Conservation (phyloP, 495 filamentous ascomycete species). For the Trichoderma erinaceum region DNA sequence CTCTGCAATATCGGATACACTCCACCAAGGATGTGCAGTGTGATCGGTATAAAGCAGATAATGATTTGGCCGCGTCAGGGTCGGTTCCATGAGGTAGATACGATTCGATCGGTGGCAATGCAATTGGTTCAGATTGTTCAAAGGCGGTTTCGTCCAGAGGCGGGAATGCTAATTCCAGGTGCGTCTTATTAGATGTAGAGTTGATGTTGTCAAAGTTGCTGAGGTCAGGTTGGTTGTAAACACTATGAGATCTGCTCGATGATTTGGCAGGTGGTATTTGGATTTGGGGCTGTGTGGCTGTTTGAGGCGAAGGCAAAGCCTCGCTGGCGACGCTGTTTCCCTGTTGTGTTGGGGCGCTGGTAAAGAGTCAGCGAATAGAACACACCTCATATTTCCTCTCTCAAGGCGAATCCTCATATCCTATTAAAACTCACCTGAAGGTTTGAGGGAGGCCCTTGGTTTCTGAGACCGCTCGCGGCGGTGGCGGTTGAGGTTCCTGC, state of each 20-base stretch:
- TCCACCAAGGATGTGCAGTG: constrained; percentile 94
- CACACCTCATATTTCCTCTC: neutral
- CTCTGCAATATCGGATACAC: constrained; percentile 88
- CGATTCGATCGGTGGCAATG: constrained; percentile 68
- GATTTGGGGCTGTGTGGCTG: constrained; percentile 20
- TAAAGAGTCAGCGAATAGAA: constrained; percentile 6
- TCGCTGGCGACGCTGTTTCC: neutral
- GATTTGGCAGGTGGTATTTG: neutral
- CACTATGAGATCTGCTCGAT: constrained; percentile 30
- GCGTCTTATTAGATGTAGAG: constrained; percentile 48
- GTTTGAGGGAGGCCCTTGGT: constrained; percentile 30
- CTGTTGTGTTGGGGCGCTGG: constrained; percentile 22
- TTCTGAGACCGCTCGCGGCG: constrained; percentile 34
- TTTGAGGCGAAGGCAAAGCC: constrained; percentile 1
- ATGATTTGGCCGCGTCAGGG: constrained; percentile 69
- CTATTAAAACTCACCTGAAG: constrained; percentile 31
- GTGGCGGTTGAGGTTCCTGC: constrained; percentile 31
- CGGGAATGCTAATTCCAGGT: constrained; percentile 61
- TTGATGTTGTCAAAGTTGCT: constrained; percentile 38
- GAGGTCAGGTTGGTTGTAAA: constrained; percentile 48
- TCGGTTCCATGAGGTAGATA: constrained; percentile 75
- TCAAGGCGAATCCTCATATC: neutral
- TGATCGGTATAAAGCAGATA: constrained; percentile 81
- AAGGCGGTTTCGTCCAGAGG: constrained; percentile 45
- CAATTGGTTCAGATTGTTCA: constrained; percentile 57